Evolutionary conservation across 805 yeast species (phyloP).

Genomic region (Suhomyces prunicola): DNA sequence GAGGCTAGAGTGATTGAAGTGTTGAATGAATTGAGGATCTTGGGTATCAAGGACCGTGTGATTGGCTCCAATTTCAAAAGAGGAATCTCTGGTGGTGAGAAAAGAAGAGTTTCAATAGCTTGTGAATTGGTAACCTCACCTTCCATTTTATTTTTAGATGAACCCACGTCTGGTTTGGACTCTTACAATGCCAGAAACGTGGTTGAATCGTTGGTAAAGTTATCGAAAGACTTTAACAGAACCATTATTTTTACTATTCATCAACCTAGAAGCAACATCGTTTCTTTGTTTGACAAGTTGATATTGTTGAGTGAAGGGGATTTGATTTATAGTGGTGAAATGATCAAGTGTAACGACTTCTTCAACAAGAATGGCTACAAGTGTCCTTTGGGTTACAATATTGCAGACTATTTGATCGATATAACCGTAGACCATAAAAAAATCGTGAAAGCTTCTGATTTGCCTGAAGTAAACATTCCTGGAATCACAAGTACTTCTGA

Average conservation of each 20-base stretch:
- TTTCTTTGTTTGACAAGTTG: conserved; percentile 81
- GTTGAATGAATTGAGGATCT: conserved; percentile 77
- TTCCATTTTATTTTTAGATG: conserved; percentile 77
- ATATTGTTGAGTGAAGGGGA: conserved; percentile 80
- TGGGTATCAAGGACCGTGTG: conserved; percentile 75
- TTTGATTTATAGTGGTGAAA: conserved; percentile 84
- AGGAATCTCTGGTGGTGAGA: conserved; percentile 93
- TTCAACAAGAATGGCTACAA: conserved; percentile 70
- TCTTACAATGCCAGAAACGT: conserved; percentile 92
- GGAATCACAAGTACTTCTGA: conserved; percentile 2
- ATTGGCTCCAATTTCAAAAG: conserved; percentile 88
- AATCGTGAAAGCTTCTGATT: conserved; percentile 14
- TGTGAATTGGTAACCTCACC: conserved; percentile 92
- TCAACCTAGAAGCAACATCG: conserved; percentile 96
- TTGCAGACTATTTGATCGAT: conserved; percentile 92
- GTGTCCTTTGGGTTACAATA: conserved; percentile 87
- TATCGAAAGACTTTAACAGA: conserved; percentile 77
- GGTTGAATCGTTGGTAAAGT: conserved; percentile 73
- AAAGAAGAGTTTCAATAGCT: conserved; percentile 88
- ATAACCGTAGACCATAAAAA: conserved; percentile 67
- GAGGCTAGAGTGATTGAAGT: conserved; percentile 80
- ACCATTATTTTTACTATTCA: conserved; percentile 93
- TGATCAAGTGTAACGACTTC: conserved; percentile 69
- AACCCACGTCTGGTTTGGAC: conserved; percentile 95
- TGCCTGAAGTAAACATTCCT: conserved; percentile 4